These are phyloP conservation scores for Stachybotrys elegans DNA, from an alignment of 2,329 filamentous ascomycete species.

Conservation along the genomic window DNA sequence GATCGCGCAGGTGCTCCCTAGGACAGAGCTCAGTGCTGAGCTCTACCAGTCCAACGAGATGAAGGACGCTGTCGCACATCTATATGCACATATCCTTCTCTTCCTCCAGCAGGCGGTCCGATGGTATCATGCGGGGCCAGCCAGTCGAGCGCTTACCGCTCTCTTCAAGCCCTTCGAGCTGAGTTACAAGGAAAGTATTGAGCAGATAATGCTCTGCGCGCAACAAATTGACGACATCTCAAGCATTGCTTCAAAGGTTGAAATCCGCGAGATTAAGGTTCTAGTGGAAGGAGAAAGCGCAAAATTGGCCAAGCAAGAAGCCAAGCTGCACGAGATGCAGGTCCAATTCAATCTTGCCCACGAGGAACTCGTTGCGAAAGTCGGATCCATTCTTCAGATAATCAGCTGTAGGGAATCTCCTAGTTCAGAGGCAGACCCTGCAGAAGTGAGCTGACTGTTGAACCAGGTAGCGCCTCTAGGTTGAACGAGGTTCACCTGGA, in stretches of 20 bases:
- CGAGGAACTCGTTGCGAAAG: neutral
- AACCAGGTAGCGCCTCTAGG: neutral
- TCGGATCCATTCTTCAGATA: neutral
- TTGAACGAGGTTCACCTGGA: neutral
- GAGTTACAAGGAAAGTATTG: neutral
- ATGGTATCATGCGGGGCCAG: conserved; percentile 1
- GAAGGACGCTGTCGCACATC: neutral
- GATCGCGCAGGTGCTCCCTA: conserved; percentile 2
- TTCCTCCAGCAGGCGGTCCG: conserved; percentile 4
- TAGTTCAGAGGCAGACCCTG: too few species aligned
- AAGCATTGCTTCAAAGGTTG: neutral
- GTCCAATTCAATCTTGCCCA: neutral
- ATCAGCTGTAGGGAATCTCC: neutral
- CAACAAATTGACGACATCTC: conserved; percentile 1
- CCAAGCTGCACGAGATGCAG: neutral
- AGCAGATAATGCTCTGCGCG: neutral
- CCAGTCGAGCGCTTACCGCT: neutral
- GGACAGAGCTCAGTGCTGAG: conserved; percentile 1
- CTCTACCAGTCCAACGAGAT: conserved; percentile 4
- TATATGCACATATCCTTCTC: conserved; percentile 4
- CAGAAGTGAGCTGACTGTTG: too few species aligned
- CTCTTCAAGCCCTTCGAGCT: conserved; percentile 6
- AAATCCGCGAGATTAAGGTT: neutral
- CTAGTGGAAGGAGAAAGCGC: neutral
- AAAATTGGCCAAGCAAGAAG: neutral